Conservation (phyloP, 306 rosid species). For the Purshia tridentata region DNA sequence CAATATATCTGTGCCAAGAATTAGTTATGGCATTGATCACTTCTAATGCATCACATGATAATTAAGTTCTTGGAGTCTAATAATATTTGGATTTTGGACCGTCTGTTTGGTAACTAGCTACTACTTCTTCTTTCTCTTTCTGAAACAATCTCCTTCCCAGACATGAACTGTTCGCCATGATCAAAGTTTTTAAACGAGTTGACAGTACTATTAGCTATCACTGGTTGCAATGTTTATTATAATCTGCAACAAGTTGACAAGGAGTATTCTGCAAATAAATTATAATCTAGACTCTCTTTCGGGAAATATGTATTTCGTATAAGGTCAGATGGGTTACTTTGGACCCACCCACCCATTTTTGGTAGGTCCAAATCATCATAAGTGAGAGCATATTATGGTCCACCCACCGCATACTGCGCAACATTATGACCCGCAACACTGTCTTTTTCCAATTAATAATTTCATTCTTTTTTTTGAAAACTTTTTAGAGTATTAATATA, state of each 20-base stretch:
- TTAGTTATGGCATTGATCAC: background rate
- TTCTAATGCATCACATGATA: too few species aligned
- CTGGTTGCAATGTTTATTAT: background rate
- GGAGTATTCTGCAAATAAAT: background rate
- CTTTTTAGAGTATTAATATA: too few species aligned
- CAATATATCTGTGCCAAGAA: too few species aligned
- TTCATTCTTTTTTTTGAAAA: too few species aligned
- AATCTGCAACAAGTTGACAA: background rate
- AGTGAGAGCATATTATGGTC: background rate
- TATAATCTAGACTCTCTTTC: background rate
- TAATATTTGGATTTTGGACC: too few species aligned
- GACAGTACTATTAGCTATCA: constrained; percentile 3
- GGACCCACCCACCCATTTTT: constrained; percentile 21
- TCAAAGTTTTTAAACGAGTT: background rate
- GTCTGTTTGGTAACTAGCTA: too few species aligned
- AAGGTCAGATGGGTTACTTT: constrained; percentile 15
- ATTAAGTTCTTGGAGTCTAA: too few species aligned
- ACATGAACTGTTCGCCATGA: too few species aligned
- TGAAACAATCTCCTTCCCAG: too few species aligned
- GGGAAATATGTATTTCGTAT: background rate
- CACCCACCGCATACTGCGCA: constrained; percentile 20
- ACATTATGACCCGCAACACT: background rate
- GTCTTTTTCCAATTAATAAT: too few species aligned
- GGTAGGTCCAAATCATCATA: constrained; percentile 21
- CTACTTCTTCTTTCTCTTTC: too few species aligned